Evolutionary conservation across 345 rosid genomes (phyloP).

Genomic region (Rubroshorea leprosula): DNA sequence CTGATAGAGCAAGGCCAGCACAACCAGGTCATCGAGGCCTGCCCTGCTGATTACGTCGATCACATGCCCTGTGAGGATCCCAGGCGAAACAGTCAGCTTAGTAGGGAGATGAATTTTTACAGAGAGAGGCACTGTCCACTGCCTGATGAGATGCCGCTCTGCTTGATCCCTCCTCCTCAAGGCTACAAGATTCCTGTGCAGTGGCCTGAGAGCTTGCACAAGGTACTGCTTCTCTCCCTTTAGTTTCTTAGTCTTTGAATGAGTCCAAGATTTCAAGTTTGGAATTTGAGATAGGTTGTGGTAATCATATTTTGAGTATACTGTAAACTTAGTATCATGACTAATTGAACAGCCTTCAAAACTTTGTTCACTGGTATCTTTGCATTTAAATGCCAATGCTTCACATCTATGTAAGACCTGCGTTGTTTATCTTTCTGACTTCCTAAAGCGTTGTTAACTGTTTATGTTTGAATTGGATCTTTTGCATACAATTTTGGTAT

Average conservation of each 20-base stretch:
- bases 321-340: no score
- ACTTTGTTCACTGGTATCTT: not conserved
- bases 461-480: not conserved
- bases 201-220: slow-evolving; percentile 90
- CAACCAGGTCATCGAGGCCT: slow-evolving; percentile 64
- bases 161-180: slow-evolving; percentile 81
- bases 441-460: no score
- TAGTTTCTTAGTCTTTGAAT: not conserved
- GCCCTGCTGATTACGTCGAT: slow-evolving; percentile 66
- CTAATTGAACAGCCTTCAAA: no score
- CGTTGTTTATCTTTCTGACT: not conserved
- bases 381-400: not conserved
- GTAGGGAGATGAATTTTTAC: slow-evolving; percentile 86
- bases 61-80: slow-evolving; percentile 99
- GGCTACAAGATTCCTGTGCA: slow-evolving; percentile 75
- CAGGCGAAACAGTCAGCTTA: slow-evolving; percentile 79
- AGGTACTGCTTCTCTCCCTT: slow-evolving; percentile 33
- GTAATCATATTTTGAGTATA: no score
- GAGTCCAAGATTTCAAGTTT: not conserved
- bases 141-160: slow-evolving; percentile 71
- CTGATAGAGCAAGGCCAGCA: slow-evolving; percentile 63
- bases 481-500: not conserved
- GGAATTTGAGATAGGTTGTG: no score
- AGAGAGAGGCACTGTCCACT: slow-evolving; percentile 88
- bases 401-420: no score